Base-by-base conservation (phyloP, 2,329 filamentous ascomycete genomes). In the Trichoderma sp. region DNA sequence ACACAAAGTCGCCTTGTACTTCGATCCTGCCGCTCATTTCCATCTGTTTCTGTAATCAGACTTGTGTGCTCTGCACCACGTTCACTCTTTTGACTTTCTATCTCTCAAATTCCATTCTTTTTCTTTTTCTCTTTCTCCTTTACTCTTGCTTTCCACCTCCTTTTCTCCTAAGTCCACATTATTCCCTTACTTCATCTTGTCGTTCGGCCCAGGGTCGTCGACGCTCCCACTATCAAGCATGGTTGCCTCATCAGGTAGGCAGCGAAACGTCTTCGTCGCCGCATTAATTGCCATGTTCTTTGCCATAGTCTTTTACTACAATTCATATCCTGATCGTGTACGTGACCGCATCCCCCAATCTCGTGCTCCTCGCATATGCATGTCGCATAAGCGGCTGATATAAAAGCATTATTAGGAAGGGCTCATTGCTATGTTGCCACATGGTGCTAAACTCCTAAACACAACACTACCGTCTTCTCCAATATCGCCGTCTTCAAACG, bases 251-350 rank as follows among this genome's bases (percentile, higher is more conserved):
- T 62, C 60, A n/a, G n/a, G 60, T 14, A 68, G 59, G 56, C 53
- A 63, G 68, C 70, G 70, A 67, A 70, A 55, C 33, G 29, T 71
- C 49, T 37, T 33, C 62, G 56, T 68, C 52, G 66, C 53, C 14
- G 59, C 68, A 11, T 52, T 59, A 10, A 37, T 67, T 37, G 24
- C 66, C 31, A 47, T 71, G n/a, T 29, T 70, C 31, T 14, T 70
- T 29, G 29, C 49, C 21, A 43, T 70, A 37, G 19, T 43, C 10
- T 53, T 69, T 19, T 71, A 64, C 24, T 71, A 69, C 19, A 43
- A 59, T 29, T 71, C 71, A n/a, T 64, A 68, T 49, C 40, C 65
- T 8, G 68, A 71, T 53, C 31, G 59, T 59, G 71, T 72, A 72
- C 29, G 71, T 68, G 3, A 31, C 11, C 37, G 4, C 4, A 5